These are phyloP conservation scores for Nymphaea colorata DNA, from an alignment of 164 flowering plant species.

Conservation along the genomic window DNA sequence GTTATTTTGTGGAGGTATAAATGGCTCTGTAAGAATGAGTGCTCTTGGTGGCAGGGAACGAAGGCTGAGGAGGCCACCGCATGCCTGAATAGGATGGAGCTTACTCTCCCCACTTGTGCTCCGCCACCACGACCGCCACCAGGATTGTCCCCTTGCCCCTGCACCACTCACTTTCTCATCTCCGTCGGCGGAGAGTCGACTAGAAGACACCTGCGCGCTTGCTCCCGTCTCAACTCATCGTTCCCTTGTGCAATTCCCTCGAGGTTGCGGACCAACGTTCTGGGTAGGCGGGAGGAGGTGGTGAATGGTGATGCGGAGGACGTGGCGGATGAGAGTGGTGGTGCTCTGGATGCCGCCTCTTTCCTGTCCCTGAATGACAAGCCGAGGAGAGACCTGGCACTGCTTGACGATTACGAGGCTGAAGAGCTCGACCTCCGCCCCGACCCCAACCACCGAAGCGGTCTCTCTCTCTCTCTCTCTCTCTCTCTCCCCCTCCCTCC, in stretches of 20 bases:
- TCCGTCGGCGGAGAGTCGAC: not conserved
- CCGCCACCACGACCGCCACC: not conserved
- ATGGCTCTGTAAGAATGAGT: too few species aligned
- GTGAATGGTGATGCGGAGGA: not conserved
- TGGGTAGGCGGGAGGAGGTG: not conserved
- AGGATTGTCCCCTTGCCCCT: not conserved
- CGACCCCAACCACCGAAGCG: constrained; percentile 75
- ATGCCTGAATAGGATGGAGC: not conserved
- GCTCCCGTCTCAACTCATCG: not conserved
- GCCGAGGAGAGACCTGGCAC: constrained; percentile 65
- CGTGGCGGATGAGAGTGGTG: not conserved
- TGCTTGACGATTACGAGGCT: constrained; percentile 83
- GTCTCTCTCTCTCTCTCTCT: constrained; percentile 17
- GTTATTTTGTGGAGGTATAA: too few species aligned
- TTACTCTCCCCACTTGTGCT: not conserved
- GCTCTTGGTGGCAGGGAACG: too few species aligned
- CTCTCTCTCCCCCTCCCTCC: not conserved
- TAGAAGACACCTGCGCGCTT: not conserved
- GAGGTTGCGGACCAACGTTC: not conserved
- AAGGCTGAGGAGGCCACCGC: too few species aligned
- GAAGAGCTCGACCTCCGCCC: constrained; percentile 52
- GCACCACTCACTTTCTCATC: not conserved
- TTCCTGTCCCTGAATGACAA: constrained; percentile 60
- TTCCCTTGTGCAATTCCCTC: not conserved
- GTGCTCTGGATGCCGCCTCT: not conserved